Conservation (phyloP, 305 asterid genomes). For the Nicotiana rustica region DNA sequence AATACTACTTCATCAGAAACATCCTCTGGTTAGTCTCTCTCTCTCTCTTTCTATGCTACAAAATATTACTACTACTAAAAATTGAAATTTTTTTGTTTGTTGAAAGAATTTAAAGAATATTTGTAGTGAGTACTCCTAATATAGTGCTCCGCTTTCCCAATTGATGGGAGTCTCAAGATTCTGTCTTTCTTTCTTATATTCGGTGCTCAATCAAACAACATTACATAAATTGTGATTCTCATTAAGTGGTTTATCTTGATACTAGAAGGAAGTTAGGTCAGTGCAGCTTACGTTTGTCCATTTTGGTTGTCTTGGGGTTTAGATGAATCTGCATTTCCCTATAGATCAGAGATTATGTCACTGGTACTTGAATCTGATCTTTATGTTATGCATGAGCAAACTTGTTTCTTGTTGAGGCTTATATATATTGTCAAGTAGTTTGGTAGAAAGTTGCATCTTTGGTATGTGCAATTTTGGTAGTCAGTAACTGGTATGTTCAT, state of each 20-base stretch:
- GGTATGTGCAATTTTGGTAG: not conserved
- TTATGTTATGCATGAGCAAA: not conserved
- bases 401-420: not conserved
- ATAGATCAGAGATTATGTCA: not conserved
- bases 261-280: not conserved
- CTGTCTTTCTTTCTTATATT: too few species aligned
- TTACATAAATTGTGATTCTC: too few species aligned
- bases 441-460: slow-evolving; percentile 20
- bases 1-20: slow-evolving; percentile 42
- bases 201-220: too few species aligned
- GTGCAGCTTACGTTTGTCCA: not conserved
- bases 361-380: not conserved
- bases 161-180: too few species aligned
- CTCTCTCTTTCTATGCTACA: too few species aligned
- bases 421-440: not conserved
- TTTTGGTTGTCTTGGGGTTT: not conserved
- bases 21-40: slow-evolving; percentile 50
- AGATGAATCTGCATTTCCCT: not conserved
- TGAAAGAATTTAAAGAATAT: slow-evolving; percentile 3
- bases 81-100: slow-evolving; percentile 14
- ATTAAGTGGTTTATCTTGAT: too few species aligned
- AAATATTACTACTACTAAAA: too few species aligned
- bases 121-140: not conserved
- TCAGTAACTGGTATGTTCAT: slow-evolving; percentile 3
- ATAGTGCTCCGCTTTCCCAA: too few species aligned